Conservation (phyloP, 2,329 filamentous ascomycete species). For the Verticillium longisporum region DNA sequence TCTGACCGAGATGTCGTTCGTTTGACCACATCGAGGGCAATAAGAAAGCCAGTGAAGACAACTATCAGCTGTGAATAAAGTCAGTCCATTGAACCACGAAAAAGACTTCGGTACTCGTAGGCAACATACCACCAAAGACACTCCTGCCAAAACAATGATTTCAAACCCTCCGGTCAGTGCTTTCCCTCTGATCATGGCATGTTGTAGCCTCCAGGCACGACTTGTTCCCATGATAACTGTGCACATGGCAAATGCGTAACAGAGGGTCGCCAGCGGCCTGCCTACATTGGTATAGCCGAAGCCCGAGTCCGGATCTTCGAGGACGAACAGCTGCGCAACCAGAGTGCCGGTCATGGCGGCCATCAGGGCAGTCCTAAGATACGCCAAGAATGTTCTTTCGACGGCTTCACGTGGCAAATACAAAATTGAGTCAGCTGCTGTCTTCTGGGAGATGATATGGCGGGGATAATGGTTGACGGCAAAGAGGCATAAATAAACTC, state of each 20-base stretch:
- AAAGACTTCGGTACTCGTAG: not conserved
- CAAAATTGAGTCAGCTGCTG: not conserved
- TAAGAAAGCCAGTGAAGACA: constrained; percentile 8
- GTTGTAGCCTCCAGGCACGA: constrained; percentile 23
- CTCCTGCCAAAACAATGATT: constrained; percentile 11
- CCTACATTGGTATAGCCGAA: constrained; percentile 57
- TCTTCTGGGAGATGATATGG: not conserved
- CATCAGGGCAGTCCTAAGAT: constrained; percentile 63
- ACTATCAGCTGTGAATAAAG: constrained; percentile 3
- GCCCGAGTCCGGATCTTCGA: constrained; percentile 27
- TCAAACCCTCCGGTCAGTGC: constrained; percentile 23
- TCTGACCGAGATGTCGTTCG: not conserved
- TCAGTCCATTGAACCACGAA: not conserved
- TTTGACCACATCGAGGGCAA: constrained; percentile 10
- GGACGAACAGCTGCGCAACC: constrained; percentile 60
- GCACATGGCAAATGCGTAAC: constrained; percentile 31
- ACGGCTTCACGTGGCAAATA: constrained; percentile 43
- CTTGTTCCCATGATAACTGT: constrained; percentile 22
- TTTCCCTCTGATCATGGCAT: constrained; percentile 19
- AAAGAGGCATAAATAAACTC: not conserved
- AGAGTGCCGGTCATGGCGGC: constrained; percentile 60
- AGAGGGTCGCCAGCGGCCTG: constrained; percentile 44
- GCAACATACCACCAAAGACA: constrained; percentile 9
- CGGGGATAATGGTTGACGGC: not conserved
- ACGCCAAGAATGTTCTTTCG: constrained; percentile 68